Conservation (phyloP, 352 stramenopile species). For the Peronospora belbahrii region DNA sequence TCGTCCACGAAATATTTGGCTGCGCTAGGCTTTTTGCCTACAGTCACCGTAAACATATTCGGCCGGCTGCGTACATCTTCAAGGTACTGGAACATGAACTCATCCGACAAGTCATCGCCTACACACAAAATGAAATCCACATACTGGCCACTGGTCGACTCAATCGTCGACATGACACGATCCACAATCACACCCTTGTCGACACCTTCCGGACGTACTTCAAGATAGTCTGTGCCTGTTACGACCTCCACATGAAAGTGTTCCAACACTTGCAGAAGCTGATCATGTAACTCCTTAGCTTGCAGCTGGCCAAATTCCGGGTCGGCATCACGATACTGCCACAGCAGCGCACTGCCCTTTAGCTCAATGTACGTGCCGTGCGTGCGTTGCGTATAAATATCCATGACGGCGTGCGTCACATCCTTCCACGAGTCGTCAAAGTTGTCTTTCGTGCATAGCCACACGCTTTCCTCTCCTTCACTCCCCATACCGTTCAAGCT, state of each 20-base stretch:
- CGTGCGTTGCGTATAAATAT: constrained; percentile 97
- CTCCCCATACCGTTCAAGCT: constrained; percentile 22
- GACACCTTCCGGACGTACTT: constrained; percentile 94
- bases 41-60: constrained; percentile 93
- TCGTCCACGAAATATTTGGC: constrained; percentile 98
- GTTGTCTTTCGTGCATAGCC: constrained; percentile 83
- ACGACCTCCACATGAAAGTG: constrained; percentile 94
- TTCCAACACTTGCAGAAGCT: constrained; percentile 93
- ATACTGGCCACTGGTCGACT: constrained; percentile 61
- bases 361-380: constrained; percentile 99
- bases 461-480: constrained; percentile 49
- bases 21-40: constrained; percentile 97
- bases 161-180: constrained; percentile 90
- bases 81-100: constrained; percentile 95
- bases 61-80: constrained; percentile 54
- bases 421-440: constrained; percentile 97
- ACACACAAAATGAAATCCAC: constrained; percentile 96
- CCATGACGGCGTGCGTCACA: constrained; percentile 95
- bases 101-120: constrained; percentile 97
- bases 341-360: constrained; percentile 97
- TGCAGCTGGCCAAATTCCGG: constrained; percentile 98
- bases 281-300: constrained; percentile 96
- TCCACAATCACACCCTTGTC: constrained; percentile 98
- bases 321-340: constrained; percentile 98
- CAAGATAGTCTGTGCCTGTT: constrained; percentile 81